Evolutionary conservation across 768 basidiomycete genomes (phyloP).

Genomic region (Boletellus ananiceps): DNA sequence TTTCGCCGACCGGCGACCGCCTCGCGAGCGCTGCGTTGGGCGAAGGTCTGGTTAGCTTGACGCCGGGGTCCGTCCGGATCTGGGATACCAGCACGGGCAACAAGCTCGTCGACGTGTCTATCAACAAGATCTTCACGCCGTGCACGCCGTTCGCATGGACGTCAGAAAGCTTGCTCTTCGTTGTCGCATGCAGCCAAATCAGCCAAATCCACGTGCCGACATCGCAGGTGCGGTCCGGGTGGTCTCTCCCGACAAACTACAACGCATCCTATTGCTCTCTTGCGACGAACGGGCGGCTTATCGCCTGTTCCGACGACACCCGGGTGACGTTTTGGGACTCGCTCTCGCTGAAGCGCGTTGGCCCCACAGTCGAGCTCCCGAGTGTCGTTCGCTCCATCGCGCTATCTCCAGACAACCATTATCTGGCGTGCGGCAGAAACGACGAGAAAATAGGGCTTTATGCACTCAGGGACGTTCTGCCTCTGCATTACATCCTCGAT

Average conservation of each 20-base stretch:
- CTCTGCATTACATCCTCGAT: background rate
- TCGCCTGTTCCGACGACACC: background rate
- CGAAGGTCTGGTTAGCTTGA: background rate
- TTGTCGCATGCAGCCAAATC: slow-evolving; percentile 1
- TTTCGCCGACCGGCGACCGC: slow-evolving; percentile 1
- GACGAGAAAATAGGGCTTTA: background rate
- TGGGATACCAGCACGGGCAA: slow-evolving; percentile 5
- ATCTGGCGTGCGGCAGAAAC: background rate
- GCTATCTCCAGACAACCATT: background rate
- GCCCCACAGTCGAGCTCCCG: background rate
- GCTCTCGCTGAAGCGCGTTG: background rate
- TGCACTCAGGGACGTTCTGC: slow-evolving; percentile 2
- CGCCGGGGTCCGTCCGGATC: background rate
- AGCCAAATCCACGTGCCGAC: slow-evolving; percentile 2
- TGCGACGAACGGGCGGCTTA: background rate
- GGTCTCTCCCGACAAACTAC: background rate
- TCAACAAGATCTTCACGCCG: slow-evolving; percentile 3
- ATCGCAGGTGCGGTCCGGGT: background rate
- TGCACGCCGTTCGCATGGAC: slow-evolving; percentile 2
- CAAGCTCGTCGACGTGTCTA: slow-evolving; percentile 3
- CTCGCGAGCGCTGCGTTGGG: background rate
- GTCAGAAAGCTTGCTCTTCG: background rate
- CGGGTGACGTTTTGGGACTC: slow-evolving; percentile 1
- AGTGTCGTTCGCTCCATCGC: background rate
- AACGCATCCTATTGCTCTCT: slow-evolving; percentile 1